Base-by-base conservation (phyloP, 441 rosid genomes). In the Pelargonium australe region DNA sequence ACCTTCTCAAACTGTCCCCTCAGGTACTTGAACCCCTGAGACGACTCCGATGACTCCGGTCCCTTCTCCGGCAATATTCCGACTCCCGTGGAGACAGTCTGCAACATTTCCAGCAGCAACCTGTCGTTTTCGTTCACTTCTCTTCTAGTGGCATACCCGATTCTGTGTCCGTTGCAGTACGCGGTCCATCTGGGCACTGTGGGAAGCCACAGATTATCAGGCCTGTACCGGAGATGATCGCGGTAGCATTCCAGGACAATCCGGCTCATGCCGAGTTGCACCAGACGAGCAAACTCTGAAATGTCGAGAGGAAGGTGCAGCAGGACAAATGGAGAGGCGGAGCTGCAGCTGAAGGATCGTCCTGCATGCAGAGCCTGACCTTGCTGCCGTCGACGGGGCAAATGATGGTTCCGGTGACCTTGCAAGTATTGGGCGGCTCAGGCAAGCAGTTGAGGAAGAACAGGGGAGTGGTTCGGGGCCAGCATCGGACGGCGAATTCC, bases 321-420 rank as follows among this genome's bases (percentile, higher is more conserved):
- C 58, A 76, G 51, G n/a, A 66, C 11, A 14, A 66, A 58, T 0
- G 65, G 74, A 13, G 58, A 62, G 64, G 72, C 25, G 44, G 58
- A 40, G 4, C 37, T 45, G 49, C 28, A 2, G 28, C 28, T 25
- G 28, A 25, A 25, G 28, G 28, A 25, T 44, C 53, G 11, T 76
- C 69, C 69, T 78, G 77, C 68, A 72, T 25, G 68, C 66, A 70
- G 12, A 80, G 72, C 60, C 51, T 70, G 14, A 77, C 67, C 12
- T 66, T 55, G 57, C 19, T 9, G 40, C 44, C 51, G 47, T 64
- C 10, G 3, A 49, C 64, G 45, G 79, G 79, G 68, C 79, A 78
- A 17, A 78, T 66, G 68, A 80, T 68, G 65, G 81, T 73, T 53
- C 78, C 84, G 3, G 62, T 73, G 62, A 65, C 73, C 1, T 73